Evolutionary conservation across 768 basidiomycete species (phyloP).

Genomic region (Boletus subparvulus): DNA sequence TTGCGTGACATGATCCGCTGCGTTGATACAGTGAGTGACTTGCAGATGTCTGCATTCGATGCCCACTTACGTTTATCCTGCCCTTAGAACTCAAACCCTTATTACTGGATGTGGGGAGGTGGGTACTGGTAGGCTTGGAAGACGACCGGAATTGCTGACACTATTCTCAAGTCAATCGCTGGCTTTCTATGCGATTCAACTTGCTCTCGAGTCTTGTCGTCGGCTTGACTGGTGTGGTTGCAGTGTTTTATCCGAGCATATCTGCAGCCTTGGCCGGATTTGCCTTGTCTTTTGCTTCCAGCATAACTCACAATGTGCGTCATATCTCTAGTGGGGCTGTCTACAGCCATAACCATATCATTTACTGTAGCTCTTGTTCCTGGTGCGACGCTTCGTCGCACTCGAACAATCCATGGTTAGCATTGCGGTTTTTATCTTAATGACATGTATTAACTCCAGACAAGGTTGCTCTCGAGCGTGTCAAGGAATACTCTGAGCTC

Average conservation of each 20-base stretch:
- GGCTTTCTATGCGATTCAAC: constrained; percentile 88
- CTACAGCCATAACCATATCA: constrained; percentile 9
- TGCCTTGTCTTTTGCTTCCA: constrained; percentile 79
- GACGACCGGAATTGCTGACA: constrained; percentile 3
- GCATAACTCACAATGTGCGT: constrained; percentile 65
- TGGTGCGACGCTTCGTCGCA: constrained; percentile 81
- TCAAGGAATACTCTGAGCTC: constrained; percentile 89
- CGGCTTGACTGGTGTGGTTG: constrained; percentile 67
- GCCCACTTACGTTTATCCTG: constrained; percentile 1
- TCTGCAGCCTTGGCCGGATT: constrained; percentile 85
- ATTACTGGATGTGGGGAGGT: constrained; percentile 93
- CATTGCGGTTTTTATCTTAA: not conserved
- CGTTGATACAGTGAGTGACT: constrained; percentile 66
- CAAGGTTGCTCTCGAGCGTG: constrained; percentile 81
- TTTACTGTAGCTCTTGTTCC: constrained; percentile 50
- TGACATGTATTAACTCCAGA: constrained; percentile 1
- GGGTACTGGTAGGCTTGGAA: constrained; percentile 12
- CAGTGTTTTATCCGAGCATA: constrained; percentile 67
- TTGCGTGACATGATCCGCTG: constrained; percentile 80
- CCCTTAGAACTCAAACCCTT: constrained; percentile 60
- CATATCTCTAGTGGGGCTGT: not conserved
- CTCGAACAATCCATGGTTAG: constrained; percentile 89
- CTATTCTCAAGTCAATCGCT: constrained; percentile 68
- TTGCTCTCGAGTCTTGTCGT: constrained; percentile 70
- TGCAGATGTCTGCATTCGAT: not conserved